phyloP scores from a whole-genome alignment of 306 rosid species.

The Sphenostylis stenocarpa region DNA sequence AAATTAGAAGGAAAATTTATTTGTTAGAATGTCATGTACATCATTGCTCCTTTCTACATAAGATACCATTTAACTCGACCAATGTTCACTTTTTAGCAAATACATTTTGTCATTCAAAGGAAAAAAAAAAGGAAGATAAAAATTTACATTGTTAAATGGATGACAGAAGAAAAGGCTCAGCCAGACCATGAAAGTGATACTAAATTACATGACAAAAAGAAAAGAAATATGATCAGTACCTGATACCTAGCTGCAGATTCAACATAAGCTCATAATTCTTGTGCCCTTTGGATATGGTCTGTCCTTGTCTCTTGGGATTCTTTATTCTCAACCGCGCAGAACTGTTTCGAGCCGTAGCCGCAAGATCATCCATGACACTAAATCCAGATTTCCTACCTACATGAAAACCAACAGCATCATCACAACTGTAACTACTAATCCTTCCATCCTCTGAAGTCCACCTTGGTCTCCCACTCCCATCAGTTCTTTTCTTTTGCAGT shows the following conservation, averaged over 20 bases:
- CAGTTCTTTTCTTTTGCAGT: slow-evolving; percentile 36
- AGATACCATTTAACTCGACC: background rate
- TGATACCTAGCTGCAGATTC: slow-evolving; percentile 90
- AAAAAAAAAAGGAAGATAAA: background rate
- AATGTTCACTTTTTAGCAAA: background rate
- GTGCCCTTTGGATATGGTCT: slow-evolving; percentile 85
- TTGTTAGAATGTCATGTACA: background rate
- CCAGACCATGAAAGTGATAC: background rate
- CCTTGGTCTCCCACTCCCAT: slow-evolving; percentile 39
- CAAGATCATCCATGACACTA: slow-evolving; percentile 33
- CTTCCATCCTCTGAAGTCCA: slow-evolving; percentile 55
- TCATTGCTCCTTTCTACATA: background rate
- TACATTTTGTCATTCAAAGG: background rate
- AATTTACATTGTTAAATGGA: background rate
- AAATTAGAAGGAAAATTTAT: slow-evolving; percentile 22
- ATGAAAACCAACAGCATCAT: slow-evolving; percentile 29
- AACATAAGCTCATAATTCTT: slow-evolving; percentile 93
- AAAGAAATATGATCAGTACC: slow-evolving; percentile 52
- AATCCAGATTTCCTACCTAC: slow-evolving; percentile 34
- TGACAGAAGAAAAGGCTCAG: background rate
- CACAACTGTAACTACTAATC: slow-evolving; percentile 43
- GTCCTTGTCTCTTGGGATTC: slow-evolving; percentile 67
- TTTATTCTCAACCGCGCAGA: slow-evolving; percentile 37
- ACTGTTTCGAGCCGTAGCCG: slow-evolving; percentile 9
- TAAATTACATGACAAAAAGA: background rate